Percentiles rank a stretch among this genome's conserved stretches.
Evolutionary conservation across 805 yeast genomes (phyloP).

Genomic region (Kluyveromyces nonfermentans): DNA sequence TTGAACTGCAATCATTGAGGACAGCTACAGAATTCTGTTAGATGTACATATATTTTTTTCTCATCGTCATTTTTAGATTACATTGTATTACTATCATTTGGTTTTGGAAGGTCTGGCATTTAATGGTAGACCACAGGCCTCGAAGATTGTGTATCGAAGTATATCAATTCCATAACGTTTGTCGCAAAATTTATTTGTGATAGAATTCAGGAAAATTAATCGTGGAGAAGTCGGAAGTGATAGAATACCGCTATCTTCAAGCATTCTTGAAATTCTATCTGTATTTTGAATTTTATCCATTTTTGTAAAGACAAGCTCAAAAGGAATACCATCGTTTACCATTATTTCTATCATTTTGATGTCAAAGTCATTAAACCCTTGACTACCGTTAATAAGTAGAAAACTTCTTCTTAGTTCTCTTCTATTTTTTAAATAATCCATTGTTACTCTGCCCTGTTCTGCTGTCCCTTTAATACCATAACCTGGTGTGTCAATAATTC

Average conservation of each 20-base stretch:
- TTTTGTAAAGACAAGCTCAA: conserved; percentile 70
- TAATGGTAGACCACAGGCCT: conserved; percentile 39
- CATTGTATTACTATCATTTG: neutral
- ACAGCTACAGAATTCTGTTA: conserved; percentile 9
- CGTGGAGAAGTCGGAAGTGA: conserved; percentile 35
- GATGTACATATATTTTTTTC: conserved; percentile 3
- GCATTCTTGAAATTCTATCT: conserved; percentile 31
- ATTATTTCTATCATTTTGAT: conserved; percentile 41
- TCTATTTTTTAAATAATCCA: conserved; percentile 51
- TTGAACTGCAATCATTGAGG: conserved; percentile 6
- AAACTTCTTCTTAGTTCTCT: conserved; percentile 48
- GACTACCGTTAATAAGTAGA: conserved; percentile 49
- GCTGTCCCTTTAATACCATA: conserved; percentile 64
- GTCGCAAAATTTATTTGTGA: conserved; percentile 24
- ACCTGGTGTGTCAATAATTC: conserved; percentile 83
- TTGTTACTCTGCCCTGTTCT: conserved; percentile 60
- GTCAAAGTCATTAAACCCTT: conserved; percentile 55
- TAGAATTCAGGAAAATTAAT: conserved; percentile 44
- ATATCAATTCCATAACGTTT: conserved; percentile 46
- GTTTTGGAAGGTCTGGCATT: conserved; percentile 15
- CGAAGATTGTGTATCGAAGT: conserved; percentile 41
- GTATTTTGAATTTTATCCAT: conserved; percentile 45
- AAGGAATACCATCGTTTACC: conserved; percentile 48
- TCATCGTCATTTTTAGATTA: conserved; percentile 1
- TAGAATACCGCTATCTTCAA: conserved; percentile 32